Base-by-base conservation (phyloP, 2,329 filamentous ascomycete genomes). In the Fusarium fujikuroi region DNA sequence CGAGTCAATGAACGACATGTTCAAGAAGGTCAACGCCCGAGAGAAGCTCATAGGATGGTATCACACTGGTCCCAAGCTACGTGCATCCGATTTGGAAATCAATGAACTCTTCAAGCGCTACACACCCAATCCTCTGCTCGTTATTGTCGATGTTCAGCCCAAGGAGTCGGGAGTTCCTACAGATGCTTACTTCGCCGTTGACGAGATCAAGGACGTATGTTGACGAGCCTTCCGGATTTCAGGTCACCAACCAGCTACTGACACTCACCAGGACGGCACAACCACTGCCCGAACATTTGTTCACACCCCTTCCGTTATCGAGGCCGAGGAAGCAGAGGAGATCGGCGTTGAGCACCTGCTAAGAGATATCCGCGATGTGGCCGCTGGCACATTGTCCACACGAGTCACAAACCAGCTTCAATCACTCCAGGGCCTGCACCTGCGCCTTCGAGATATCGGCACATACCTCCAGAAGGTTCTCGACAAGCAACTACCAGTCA, bases 1-100 rank as follows among this genome's bases (percentile, higher is more conserved):
- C 83, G 96, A 99, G 85, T 94, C 92, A 78, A 99, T 99, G 96
- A 97, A 96, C 86, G 96, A 98, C 84, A 99, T 99, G 96, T 99
- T 99, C 90, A 99, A 99, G 88, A 98, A 98, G 87, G 95, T 99
- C 88, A 99, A 99, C 86, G 96, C 96, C 70, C 89, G 94, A 74
- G 96, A 99, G 87, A 98, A 98, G 91, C 89, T 99, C 83, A 97
- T 99, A 88, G 96, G 96, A 80, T 99, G 96, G 96, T 99, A 99
- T 84, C 96, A 99, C 85, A 97, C 96, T 25, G 96, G 96, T 46
- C 96, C 96, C 43, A 99, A 98, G 88, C 88, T 99, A 80, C 92
- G 96, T 81, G 95, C 95, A 63, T 98, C 96, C 50, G 96, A 99
- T 87, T 87, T 99, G 76, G 94, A 98, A 86, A 97, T 99, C 92